Evolutionary conservation across 1,284 basidiomycete genomes (phyloP), one percentile per base, ranked within the genome.

Genomic region (Fomitopsis pinicola): DNA sequence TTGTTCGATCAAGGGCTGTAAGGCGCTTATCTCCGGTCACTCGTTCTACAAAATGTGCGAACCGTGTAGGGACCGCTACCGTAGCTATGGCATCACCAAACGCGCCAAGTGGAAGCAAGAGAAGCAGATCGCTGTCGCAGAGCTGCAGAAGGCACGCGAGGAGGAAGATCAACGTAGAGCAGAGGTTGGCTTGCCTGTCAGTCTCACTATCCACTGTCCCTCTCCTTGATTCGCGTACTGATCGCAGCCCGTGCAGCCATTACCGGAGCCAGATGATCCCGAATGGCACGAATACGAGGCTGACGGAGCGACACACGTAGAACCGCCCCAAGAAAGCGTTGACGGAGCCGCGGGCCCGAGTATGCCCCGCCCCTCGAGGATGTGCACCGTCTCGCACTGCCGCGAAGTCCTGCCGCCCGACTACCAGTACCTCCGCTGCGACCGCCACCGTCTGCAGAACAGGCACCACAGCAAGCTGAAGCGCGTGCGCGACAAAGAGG

Each of bases 371-470:
- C 64, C 68, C 2, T 74, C 79, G 17, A 78, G 80, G 30, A 82
- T 84, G 80, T 84, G 82, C 64, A 83, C 81, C 2, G 82, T 85
- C 22, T 83, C 81, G 42, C 82, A 84, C 64, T 84, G 83, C 62
- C 81, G 82, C 64, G 77, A 76, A 57, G 72, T 84, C 48, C 75
- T 84, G 1, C 78, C 81, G 0, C 75, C 76, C 0, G 69, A 74
- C 44, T 83, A 83, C 68, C 71, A 75, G 35, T 84, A 74, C 71
- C 80, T 82, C 48, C 78, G 82, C 28, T 85, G 83, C 68, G 82
- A 83, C 63, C 77, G 79, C 58, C 83, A 85, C 62, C 77, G 82
- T 3, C 66, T 80, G 36, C 82, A 84, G 69, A 84, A 84, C 63
- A 74, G 82, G 48, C 77, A 80, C 62, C 82, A 84, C 62, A 80